Conservation (phyloP, 257 asterid species). For the Nicotiana tabacum region DNA sequence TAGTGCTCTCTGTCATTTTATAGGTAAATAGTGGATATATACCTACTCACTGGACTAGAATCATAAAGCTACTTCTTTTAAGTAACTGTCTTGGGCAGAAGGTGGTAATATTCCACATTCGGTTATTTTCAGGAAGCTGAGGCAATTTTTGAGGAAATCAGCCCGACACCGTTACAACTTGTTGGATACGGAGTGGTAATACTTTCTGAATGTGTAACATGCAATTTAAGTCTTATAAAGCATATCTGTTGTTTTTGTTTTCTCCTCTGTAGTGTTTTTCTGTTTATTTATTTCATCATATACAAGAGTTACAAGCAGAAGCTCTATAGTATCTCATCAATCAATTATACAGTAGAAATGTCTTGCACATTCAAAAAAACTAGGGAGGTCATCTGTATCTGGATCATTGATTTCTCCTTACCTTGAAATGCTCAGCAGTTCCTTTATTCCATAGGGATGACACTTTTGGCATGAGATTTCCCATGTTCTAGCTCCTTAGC, state of each 20-base stretch:
- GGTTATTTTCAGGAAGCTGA: slow-evolving; percentile 62
- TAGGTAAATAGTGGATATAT: background rate
- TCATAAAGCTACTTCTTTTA: background rate
- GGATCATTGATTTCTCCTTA: slow-evolving; percentile 1
- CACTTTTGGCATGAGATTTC: background rate
- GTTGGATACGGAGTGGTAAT: slow-evolving; percentile 64
- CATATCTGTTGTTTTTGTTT: background rate
- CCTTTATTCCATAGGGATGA: background rate
- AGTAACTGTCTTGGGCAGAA: background rate
- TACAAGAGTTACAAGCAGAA: slow-evolving; percentile 1
- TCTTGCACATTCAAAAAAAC: background rate
- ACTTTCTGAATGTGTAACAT: background rate
- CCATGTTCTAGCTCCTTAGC: background rate
- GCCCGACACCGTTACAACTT: slow-evolving; percentile 67
- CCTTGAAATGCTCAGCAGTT: background rate
- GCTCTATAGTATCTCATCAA: background rate
- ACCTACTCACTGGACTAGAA: background rate
- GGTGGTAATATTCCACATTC: background rate
- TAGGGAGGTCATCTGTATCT: background rate
- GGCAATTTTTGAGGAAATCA: slow-evolving; percentile 81
- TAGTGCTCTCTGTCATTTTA: background rate
- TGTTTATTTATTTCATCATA: slow-evolving; percentile 5
- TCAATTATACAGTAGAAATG: background rate
- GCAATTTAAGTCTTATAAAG: background rate
- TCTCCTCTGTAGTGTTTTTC: background rate